These are phyloP conservation scores for Saturnispora kantuleensis DNA, from an alignment of 805 yeast genomes.

Conservation along the genomic window DNA sequence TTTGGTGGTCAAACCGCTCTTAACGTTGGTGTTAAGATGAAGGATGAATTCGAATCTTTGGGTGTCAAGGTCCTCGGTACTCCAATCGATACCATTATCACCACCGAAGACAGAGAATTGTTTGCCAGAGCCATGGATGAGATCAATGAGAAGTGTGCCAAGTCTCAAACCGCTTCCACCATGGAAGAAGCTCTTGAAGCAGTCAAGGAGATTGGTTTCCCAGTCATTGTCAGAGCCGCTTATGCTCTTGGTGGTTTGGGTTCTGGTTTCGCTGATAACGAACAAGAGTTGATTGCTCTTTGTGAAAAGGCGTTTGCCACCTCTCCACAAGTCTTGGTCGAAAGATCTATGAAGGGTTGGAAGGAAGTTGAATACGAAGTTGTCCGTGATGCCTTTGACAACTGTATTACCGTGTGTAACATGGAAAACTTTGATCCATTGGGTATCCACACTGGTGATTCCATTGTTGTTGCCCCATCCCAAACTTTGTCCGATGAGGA, in stretches of 20 bases:
- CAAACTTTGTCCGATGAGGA: slow-evolving; percentile 96
- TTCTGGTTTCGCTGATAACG: slow-evolving; percentile 88
- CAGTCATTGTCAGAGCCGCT: slow-evolving; percentile 95
- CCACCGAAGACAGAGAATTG: slow-evolving; percentile 95
- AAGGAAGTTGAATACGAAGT: slow-evolving; percentile 98
- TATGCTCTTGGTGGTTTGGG: slow-evolving; percentile 97
- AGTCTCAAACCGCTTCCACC: slow-evolving; percentile 88
- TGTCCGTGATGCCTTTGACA: slow-evolving; percentile 90
- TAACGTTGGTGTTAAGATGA: slow-evolving; percentile 91
- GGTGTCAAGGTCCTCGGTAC: slow-evolving; percentile 95
- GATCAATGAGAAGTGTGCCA: slow-evolving; percentile 93
- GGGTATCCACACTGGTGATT: slow-evolving; percentile 98
- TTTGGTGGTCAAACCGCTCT: slow-evolving; percentile 99
- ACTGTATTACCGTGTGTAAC: slow-evolving; percentile 97
- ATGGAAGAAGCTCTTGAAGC: slow-evolving; percentile 92
- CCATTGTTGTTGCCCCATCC: slow-evolving; percentile 97
- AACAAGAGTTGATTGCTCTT: slow-evolving; percentile 72
- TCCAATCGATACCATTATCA: slow-evolving; percentile 89
- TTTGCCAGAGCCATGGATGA: slow-evolving; percentile 93
- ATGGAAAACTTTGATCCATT: slow-evolving; percentile 99
- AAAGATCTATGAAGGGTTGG: slow-evolving; percentile 97
- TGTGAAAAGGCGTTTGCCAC: slow-evolving; percentile 82
- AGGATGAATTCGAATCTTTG: slow-evolving; percentile 86
- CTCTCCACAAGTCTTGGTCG: slow-evolving; percentile 93
- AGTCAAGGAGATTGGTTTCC: slow-evolving; percentile 82